Conservation (phyloP, 1,284 basidiomycete genomes). For the Papiliotrema flavescens region DNA sequence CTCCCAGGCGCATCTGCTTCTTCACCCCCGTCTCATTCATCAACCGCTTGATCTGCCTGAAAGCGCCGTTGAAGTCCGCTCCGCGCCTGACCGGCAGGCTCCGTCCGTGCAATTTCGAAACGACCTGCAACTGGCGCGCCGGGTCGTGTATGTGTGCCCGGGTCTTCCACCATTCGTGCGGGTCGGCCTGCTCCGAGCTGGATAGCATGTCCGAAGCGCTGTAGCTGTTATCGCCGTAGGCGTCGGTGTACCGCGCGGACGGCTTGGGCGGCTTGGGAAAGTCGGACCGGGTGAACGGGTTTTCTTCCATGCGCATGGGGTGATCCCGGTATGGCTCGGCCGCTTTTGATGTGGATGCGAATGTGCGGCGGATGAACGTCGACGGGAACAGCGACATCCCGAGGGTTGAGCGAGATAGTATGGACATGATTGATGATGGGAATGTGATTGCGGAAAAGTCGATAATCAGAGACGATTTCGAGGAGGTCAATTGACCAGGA, state of each 20-base stretch:
- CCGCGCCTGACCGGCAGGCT: constrained; percentile 4
- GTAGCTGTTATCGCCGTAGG: neutral
- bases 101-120: constrained; percentile 7
- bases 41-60: constrained; percentile 13
- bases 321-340: no score
- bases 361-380: no score
- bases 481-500: no score
- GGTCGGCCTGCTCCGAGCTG: neutral
- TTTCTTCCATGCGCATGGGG: neutral
- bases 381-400: no score
- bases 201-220: neutral
- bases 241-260: neutral
- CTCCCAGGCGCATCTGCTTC: constrained; percentile 19
- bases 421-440: no score
- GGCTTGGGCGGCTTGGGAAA: neutral
- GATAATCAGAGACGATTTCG: no score
- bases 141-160: neutral
- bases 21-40: constrained; percentile 20
- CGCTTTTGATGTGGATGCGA: no score
- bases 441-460: no score
- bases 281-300: neutral
- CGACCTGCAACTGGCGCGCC: neutral
- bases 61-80: constrained; percentile 17
- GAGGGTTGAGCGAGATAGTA: no score
- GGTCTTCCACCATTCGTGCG: constrained; percentile 2